A percentile compares a stretch with the other conserved stretches of the same genome.
Evolutionary conservation across 2,329 filamentous ascomycete genomes (phyloP).

Genomic region (Bipolaris oryzae): DNA sequence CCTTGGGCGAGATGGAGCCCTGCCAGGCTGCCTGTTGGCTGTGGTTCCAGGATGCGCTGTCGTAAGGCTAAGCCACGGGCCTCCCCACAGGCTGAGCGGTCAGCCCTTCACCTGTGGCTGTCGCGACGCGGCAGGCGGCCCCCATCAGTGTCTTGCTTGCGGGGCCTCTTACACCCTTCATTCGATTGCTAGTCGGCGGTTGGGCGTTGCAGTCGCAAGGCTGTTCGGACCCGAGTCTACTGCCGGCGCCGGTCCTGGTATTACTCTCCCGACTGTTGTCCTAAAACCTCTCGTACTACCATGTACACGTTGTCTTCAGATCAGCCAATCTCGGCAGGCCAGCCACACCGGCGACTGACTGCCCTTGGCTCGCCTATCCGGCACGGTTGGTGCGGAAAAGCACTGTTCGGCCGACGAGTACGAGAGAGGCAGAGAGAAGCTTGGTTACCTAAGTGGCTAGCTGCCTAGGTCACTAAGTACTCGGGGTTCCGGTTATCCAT

Average conservation of each 20-base stretch:
- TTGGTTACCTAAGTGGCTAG: too few species aligned
- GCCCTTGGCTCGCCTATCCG: neutral
- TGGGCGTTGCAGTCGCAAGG: slow-evolving; percentile 4
- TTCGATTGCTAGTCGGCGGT: neutral
- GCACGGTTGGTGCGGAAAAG: slow-evolving; percentile 12
- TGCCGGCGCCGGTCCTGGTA: neutral
- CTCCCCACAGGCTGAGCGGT: slow-evolving; percentile 30
- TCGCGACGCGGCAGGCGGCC: too few species aligned
- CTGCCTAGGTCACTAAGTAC: neutral
- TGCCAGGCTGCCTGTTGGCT: slow-evolving; percentile 33
- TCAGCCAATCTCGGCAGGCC: neutral
- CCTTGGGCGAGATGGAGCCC: slow-evolving; percentile 12
- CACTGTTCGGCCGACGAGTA: slow-evolving; percentile 24
- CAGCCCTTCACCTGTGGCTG: slow-evolving; percentile 35
- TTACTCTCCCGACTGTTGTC: too few species aligned
- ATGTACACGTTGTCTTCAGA: too few species aligned
- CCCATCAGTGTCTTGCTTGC: slow-evolving; percentile 28
- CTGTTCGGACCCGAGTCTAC: slow-evolving; percentile 4
- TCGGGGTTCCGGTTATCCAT: slow-evolving; percentile 19
- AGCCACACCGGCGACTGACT: slow-evolving; percentile 3
- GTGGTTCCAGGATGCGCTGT: slow-evolving; percentile 26
- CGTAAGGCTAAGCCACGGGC: slow-evolving; percentile 34
- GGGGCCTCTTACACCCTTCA: slow-evolving; percentile 5
- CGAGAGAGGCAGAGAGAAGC: slow-evolving; percentile 8
- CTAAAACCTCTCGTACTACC: too few species aligned